These are phyloP conservation scores for Pulveroboletus sp. DNA, from an alignment of 768 basidiomycete genomes.

Conservation along the genomic window DNA sequence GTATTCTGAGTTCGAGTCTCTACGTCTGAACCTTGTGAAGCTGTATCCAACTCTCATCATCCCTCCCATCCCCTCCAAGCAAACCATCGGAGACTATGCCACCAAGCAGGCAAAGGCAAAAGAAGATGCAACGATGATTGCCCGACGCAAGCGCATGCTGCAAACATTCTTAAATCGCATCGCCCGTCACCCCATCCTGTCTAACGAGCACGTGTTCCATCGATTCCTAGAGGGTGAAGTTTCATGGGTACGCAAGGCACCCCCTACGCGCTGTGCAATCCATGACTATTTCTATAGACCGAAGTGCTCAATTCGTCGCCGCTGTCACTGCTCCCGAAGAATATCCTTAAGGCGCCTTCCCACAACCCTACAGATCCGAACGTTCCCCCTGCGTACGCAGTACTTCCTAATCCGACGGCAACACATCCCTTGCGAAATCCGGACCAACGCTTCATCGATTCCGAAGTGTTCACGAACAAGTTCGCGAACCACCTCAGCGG, in stretches of 20 bases:
- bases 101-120: slow-evolving; percentile 96
- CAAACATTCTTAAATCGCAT: slow-evolving; percentile 92
- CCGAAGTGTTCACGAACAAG: slow-evolving; percentile 92
- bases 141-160: slow-evolving; percentile 88
- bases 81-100: slow-evolving; percentile 93
- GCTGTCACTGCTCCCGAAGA: slow-evolving; percentile 87
- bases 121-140: slow-evolving; percentile 90
- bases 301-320: slow-evolving; percentile 94
- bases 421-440: slow-evolving; percentile 86
- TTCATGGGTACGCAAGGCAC: slow-evolving; percentile 69
- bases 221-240: slow-evolving; percentile 94
- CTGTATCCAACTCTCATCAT: slow-evolving; percentile 96
- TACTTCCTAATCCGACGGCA: slow-evolving; percentile 84
- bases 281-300: slow-evolving; percentile 42
- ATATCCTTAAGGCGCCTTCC: slow-evolving; percentile 90
- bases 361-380: slow-evolving; percentile 86
- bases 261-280: neutral
- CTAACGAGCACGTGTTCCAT: slow-evolving; percentile 94
- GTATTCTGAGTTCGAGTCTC: slow-evolving; percentile 96
- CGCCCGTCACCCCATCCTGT: slow-evolving; percentile 88
- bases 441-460: slow-evolving; percentile 94
- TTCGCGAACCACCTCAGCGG: slow-evolving; percentile 90
- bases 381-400: slow-evolving; percentile 69
- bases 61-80: slow-evolving; percentile 96
- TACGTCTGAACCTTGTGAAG: slow-evolving; percentile 75